A percentile compares a stretch with the other conserved stretches of the same genome.
Conservation (phyloP, 805 yeast genomes). For the Suhomyces sp. region DNA sequence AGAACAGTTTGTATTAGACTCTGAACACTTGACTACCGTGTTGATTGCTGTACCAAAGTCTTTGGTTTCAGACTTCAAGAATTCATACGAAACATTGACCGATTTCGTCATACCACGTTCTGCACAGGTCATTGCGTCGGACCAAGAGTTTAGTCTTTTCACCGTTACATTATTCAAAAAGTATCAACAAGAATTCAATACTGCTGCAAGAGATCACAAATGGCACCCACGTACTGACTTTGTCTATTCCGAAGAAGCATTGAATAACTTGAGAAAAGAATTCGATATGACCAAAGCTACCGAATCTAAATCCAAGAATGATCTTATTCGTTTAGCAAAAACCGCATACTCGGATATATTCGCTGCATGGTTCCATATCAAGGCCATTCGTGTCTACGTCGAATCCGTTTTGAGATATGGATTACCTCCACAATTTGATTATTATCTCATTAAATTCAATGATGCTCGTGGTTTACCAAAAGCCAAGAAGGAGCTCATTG, state of each 20-base stretch:
- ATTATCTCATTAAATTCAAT: conserved; percentile 47
- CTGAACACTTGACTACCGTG: conserved; percentile 85
- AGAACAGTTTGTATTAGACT: conserved; percentile 76
- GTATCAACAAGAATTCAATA: conserved; percentile 64
- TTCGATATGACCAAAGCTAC: conserved; percentile 70
- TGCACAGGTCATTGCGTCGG: conserved; percentile 68
- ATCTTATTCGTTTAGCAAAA: conserved; percentile 76
- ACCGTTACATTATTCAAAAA: conserved; percentile 85
- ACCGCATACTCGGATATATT: conserved; percentile 89
- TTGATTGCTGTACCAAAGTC: conserved; percentile 83
- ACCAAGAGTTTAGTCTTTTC: conserved; percentile 71
- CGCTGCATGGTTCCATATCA: conserved; percentile 87
- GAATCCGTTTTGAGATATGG: conserved; percentile 96
- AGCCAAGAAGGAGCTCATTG: conserved; percentile 68
- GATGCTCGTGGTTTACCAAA: conserved; percentile 41
- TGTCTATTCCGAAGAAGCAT: conserved; percentile 73
- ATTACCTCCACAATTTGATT: conserved; percentile 85
- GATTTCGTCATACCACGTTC: conserved; percentile 90
- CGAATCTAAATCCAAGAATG: conserved; percentile 73
- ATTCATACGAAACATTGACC: conserved; percentile 71
- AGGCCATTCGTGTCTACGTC: conserved; percentile 81
- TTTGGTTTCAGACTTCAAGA: conserved; percentile 58
- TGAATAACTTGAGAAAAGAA: conserved; percentile 74
- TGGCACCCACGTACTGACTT: conserved; percentile 90
- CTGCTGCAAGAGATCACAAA: conserved; percentile 76